Evolutionary conservation across 352 stramenopile genomes (phyloP).

Genomic region (Globisporangium camurandrum): DNA sequence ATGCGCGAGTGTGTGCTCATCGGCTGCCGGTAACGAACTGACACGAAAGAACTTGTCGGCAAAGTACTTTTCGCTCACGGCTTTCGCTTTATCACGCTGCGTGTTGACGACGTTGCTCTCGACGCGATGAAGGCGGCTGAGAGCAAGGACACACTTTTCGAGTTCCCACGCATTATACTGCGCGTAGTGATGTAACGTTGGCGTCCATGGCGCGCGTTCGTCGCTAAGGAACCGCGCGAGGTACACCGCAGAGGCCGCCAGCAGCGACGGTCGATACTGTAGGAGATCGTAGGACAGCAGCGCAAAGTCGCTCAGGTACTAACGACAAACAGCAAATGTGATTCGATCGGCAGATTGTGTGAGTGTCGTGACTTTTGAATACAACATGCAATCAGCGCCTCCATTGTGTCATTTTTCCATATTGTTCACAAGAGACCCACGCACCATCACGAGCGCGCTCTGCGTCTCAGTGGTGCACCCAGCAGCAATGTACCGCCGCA

Average conservation of each 20-base stretch:
- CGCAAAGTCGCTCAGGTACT: constrained; percentile 75
- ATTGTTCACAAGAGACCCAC: constrained; percentile 1
- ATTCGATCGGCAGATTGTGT: too few species aligned
- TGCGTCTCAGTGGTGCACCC: constrained; percentile 52
- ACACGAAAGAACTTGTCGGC: constrained; percentile 53
- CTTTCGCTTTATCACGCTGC: constrained; percentile 73
- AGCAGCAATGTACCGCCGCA: constrained; percentile 51
- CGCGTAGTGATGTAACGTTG: constrained; percentile 74
- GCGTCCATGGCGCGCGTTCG: constrained; percentile 58
- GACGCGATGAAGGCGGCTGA: constrained; percentile 49
- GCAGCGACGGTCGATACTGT: constrained; percentile 54
- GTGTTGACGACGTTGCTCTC: constrained; percentile 54
- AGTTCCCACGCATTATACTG: constrained; percentile 69
- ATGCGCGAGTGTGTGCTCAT: constrained; percentile 32
- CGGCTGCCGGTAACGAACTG: constrained; percentile 37
- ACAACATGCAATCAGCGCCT: not conserved
- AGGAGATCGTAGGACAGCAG: constrained; percentile 70
- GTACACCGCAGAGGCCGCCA: constrained; percentile 73
- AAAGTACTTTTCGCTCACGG: constrained; percentile 79
- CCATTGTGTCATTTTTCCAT: not conserved
- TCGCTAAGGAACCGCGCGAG: constrained; percentile 60
- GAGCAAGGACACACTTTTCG: constrained; percentile 52
- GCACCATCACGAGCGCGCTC: constrained; percentile 50
- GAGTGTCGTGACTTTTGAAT: not conserved
- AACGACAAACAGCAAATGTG: too few species aligned